Evolutionary conservation across 75 land plant genomes (phyloP).

Genomic region (Isoetes taiwanensis): DNA sequence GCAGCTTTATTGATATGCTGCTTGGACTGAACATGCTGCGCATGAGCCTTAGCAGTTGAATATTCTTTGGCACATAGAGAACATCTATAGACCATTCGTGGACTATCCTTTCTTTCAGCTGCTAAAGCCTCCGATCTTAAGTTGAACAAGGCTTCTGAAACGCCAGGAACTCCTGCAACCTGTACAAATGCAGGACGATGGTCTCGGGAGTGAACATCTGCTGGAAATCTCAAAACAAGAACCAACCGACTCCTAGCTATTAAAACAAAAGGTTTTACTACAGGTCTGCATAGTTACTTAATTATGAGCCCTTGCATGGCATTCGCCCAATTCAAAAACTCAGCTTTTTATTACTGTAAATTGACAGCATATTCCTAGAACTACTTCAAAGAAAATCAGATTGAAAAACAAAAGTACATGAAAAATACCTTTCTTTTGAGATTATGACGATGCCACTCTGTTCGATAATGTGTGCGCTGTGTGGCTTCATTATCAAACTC

Average conservation of each 20-base stretch:
- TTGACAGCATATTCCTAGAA: not conserved
- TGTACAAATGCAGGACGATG: constrained; percentile 11
- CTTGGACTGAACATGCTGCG: constrained; percentile 64
- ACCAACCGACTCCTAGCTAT: not conserved
- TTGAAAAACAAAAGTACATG: not conserved
- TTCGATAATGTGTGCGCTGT: constrained; percentile 74
- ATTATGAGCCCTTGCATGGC: not conserved
- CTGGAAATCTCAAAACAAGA: not conserved
- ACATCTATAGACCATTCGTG: constrained; percentile 53
- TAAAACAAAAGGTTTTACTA: not conserved
- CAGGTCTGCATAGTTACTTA: not conserved
- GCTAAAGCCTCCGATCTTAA: constrained; percentile 65
- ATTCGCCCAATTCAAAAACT: not conserved
- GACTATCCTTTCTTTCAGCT: constrained; percentile 42
- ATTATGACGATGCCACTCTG: constrained; percentile 99
- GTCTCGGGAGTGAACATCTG: too few species aligned
- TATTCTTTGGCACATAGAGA: constrained; percentile 60
- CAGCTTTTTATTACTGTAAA: not conserved
- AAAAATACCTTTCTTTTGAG: constrained; percentile 67
- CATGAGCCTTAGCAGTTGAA: constrained; percentile 69
- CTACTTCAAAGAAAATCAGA: not conserved
- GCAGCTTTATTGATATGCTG: constrained; percentile 44
- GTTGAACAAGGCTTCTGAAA: constrained; percentile 67
- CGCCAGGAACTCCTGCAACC: constrained; percentile 93
- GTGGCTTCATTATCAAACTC: constrained; percentile 54